phyloP scores from a whole-genome alignment of 495 filamentous ascomycete species.

The Tuber aestivum region DNA sequence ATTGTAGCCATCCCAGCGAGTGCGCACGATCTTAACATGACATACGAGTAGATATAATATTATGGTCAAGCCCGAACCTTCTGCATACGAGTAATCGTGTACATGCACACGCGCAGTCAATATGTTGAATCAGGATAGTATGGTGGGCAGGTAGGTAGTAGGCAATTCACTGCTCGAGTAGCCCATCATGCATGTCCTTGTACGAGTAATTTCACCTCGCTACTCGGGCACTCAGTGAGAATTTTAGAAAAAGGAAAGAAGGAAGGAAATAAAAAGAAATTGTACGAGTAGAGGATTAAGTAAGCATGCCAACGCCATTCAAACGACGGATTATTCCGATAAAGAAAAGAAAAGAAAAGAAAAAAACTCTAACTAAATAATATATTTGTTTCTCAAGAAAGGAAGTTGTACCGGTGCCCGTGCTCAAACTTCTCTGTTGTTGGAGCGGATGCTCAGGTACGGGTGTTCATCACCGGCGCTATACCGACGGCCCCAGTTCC shows the following conservation, averaged over 20 bases:
- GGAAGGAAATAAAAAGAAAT: not conserved
- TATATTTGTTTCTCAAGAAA: not conserved
- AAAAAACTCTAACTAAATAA: conserved; percentile 6
- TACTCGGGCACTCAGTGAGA: not conserved
- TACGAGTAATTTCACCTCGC: not conserved
- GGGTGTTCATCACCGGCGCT: conserved; percentile 53
- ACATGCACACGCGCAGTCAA: not conserved
- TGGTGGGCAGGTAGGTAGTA: not conserved
- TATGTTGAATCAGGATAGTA: not conserved
- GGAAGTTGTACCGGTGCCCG: not conserved
- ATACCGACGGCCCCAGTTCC: conserved; percentile 82
- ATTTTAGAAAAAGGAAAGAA: not conserved
- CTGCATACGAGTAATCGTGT: not conserved
- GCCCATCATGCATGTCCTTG: not conserved
- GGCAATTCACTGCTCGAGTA: not conserved
- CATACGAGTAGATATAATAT: not conserved
- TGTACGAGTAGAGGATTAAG: not conserved
- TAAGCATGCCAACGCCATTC: not conserved
- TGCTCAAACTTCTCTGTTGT: conserved; percentile 8
- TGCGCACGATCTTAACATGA: not conserved
- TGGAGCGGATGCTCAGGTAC: conserved; percentile 13
- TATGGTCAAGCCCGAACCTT: not conserved
- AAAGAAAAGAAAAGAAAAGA: conserved; percentile 5
- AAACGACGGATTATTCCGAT: not conserved
- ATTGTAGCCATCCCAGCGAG: too few species aligned